phyloP scores from a whole-genome alignment of 257 asterid species.

The Solanum lycopersicoides region DNA sequence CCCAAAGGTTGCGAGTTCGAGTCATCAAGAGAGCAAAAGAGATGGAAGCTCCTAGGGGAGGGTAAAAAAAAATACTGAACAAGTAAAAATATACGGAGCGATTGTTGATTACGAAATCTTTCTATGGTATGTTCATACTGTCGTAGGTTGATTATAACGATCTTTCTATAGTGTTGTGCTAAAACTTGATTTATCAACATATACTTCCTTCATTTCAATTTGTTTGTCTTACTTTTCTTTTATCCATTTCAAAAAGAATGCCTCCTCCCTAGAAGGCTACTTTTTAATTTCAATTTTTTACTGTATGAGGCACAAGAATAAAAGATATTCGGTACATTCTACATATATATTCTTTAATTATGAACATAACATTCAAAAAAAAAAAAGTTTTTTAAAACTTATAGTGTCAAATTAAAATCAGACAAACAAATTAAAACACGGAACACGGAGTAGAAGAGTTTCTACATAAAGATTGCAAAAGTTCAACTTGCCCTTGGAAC shows the following conservation, averaged over 20 bases:
- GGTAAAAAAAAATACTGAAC: background rate
- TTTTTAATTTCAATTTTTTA: no score
- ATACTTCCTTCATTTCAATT: background rate
- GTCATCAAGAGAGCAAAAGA: background rate
- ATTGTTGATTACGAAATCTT: background rate
- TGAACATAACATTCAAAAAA: background rate
- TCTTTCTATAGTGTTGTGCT: background rate
- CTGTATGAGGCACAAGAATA: rapidly evolving
- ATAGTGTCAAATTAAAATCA: background rate
- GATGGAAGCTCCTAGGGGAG: background rate
- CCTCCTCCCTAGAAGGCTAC: background rate
- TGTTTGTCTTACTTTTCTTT: background rate
- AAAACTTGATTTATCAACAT: background rate
- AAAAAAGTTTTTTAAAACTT: background rate
- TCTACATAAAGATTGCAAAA: background rate
- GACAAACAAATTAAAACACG: background rate
- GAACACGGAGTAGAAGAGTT: background rate
- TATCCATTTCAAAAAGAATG: background rate
- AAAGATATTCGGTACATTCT: no score
- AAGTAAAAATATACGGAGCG: background rate
- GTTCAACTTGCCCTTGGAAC: background rate
- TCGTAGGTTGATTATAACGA: background rate
- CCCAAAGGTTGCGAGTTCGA: background rate
- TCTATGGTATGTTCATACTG: background rate
- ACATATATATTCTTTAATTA: no score